These are phyloP conservation scores for Amanita pallidorosea DNA, from an alignment of 768 basidiomycete genomes.

Conservation along the genomic window DNA sequence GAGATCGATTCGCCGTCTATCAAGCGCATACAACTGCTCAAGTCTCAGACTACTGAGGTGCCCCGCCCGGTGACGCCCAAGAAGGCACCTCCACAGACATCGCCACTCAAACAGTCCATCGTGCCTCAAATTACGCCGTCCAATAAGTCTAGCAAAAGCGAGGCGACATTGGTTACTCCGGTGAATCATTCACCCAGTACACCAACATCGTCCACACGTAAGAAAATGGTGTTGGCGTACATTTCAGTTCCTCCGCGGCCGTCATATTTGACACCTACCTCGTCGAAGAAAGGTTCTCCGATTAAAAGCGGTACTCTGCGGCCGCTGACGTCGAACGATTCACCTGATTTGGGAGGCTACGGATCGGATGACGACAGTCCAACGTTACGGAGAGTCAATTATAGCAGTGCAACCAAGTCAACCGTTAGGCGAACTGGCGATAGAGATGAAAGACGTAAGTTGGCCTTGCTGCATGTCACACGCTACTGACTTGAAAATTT, in stretches of 20 bases:
- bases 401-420: constrained; percentile 31
- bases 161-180: not conserved
- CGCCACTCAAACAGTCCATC: constrained; percentile 4
- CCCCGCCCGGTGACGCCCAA: constrained; percentile 9
- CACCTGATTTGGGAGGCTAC: constrained; percentile 45
- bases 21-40: constrained; percentile 41
- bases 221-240: constrained; percentile 22
- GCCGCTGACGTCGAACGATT: constrained; percentile 21
- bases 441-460: constrained; percentile 63
- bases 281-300: constrained; percentile 19
- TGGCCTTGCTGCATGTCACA: not conserved
- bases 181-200: not conserved
- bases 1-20: constrained; percentile 49
- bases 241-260: constrained; percentile 29
- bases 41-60: constrained; percentile 9
- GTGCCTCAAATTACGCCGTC: not conserved
- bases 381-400: constrained; percentile 17
- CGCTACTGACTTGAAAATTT: constrained; percentile 1
- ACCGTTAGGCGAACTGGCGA: constrained; percentile 55
- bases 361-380: constrained; percentile 39
- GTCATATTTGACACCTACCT: constrained; percentile 31
- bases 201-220: not conserved
- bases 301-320: constrained; percentile 11
- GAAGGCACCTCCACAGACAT: not conserved
- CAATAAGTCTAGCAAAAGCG: not conserved